phyloP scores from a whole-genome alignment of 2,329 filamentous ascomycete species.

The Sarocladium kiliense region DNA sequence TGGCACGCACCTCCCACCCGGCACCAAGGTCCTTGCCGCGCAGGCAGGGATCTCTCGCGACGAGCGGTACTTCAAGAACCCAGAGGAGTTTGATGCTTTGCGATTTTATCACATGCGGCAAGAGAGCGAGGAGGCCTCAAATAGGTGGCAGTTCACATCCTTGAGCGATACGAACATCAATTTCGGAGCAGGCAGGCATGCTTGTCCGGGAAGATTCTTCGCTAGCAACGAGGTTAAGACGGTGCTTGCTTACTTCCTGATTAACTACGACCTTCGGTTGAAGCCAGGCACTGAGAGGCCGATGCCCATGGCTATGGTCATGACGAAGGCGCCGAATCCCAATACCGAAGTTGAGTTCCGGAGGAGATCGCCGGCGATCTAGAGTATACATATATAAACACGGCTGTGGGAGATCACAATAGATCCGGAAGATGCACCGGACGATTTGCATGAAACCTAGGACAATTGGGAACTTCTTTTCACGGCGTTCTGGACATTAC shows the following conservation, averaged over 20 bases:
- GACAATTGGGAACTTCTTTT: too few relatives aligned
- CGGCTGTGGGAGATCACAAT: not conserved
- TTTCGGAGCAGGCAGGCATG: constrained; percentile 42
- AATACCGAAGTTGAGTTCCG: constrained; percentile 35
- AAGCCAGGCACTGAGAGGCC: constrained; percentile 33
- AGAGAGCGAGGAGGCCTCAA: constrained; percentile 16
- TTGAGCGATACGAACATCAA: constrained; percentile 37
- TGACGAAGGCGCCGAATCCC: constrained; percentile 35
- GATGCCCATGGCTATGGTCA: constrained; percentile 30
- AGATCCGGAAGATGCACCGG: not conserved
- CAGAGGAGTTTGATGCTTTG: constrained; percentile 41
- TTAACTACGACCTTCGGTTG: constrained; percentile 36
- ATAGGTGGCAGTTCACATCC: constrained; percentile 36
- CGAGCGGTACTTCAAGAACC: constrained; percentile 32
- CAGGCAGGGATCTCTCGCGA: constrained; percentile 36
- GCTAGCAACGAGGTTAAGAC: constrained; percentile 41
- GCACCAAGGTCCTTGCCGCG: constrained; percentile 36
- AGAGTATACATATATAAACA: not conserved
- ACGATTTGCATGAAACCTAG: too few relatives aligned
- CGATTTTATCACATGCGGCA: constrained; percentile 41
- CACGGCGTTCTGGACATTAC: not conserved
- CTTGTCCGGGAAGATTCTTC: constrained; percentile 42
- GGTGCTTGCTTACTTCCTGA: constrained; percentile 34
- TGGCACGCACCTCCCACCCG: constrained; percentile 36
- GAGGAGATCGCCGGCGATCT: constrained; percentile 21